These are phyloP conservation scores for Nakaseomyces kungkrabaensis DNA, from an alignment of 1,139 yeast species.

Conservation along the genomic window DNA sequence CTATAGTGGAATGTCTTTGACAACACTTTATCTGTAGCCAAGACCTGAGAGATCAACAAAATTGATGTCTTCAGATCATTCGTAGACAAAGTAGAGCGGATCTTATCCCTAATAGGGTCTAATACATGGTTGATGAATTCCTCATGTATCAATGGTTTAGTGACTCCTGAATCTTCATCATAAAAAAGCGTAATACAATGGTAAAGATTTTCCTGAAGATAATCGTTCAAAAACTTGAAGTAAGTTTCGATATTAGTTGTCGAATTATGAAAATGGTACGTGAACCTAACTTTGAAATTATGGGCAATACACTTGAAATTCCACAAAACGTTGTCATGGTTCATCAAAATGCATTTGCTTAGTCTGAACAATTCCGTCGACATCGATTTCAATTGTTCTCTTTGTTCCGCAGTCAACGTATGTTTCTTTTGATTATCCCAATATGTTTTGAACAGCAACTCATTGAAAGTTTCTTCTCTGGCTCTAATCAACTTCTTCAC, in stretches of 20 bases:
- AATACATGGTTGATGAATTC: slow-evolving; percentile 31
- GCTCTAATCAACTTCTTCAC: background rate
- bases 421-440: slow-evolving; percentile 23
- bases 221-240: slow-evolving; percentile 44
- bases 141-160: slow-evolving; percentile 21
- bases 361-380: slow-evolving; percentile 31
- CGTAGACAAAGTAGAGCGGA: slow-evolving; percentile 25
- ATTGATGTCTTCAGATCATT: slow-evolving; percentile 19
- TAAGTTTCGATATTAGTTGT: slow-evolving; percentile 35
- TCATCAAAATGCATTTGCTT: slow-evolving; percentile 26
- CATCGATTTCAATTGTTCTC: slow-evolving; percentile 9
- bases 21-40: slow-evolving; percentile 25
- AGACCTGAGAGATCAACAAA: slow-evolving; percentile 25
- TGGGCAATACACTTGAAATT: slow-evolving; percentile 48
- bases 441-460: slow-evolving; percentile 14
- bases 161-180: slow-evolving; percentile 17
- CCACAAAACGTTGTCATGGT: slow-evolving; percentile 36
- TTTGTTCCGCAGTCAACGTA: slow-evolving; percentile 11
- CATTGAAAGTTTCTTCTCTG: slow-evolving; percentile 7
- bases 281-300: slow-evolving; percentile 53
- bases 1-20: slow-evolving; percentile 20
- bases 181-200: slow-evolving; percentile 26
- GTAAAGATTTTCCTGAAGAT: slow-evolving; percentile 25
- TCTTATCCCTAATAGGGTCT: slow-evolving; percentile 26
- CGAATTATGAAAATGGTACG: slow-evolving; percentile 59